These are phyloP conservation scores for Incumbomyces delicatus DNA, from an alignment of 2,329 filamentous ascomycete species.

Conservation along the genomic window DNA sequence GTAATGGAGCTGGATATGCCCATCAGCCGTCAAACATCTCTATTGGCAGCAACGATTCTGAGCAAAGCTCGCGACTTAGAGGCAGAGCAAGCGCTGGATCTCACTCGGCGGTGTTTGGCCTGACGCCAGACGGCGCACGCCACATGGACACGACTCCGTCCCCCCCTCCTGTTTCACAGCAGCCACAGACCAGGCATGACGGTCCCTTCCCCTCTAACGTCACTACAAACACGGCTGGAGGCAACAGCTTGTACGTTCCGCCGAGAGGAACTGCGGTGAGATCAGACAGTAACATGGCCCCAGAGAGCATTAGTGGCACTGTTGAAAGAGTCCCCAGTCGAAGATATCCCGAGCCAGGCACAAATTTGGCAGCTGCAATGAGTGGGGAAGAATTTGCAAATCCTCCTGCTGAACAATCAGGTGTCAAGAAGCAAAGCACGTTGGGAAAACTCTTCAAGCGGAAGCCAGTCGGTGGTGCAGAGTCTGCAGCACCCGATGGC, in stretches of 20 bases:
- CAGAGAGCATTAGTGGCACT: not conserved
- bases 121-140: not conserved
- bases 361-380: not conserved
- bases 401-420: not conserved
- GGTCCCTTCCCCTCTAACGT: not conserved
- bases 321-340: not conserved
- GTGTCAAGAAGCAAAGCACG: constrained; percentile 1
- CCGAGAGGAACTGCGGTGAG: not conserved
- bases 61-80: not conserved
- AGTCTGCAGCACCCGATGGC: not conserved
- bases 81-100: not conserved
- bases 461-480: constrained; percentile 4
- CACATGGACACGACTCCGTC: not conserved
- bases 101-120: not conserved
- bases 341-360: constrained; percentile 1
- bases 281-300: not conserved
- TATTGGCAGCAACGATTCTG: not conserved
- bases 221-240: not conserved
- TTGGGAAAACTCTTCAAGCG: constrained; percentile 3
- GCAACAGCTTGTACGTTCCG: not conserved
- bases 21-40: not conserved
- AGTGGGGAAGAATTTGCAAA: not conserved
- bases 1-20: not conserved
- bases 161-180: not conserved
- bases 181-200: not conserved